Percentiles rank a stretch among this genome's conserved stretches.
These are phyloP conservation scores for Oryza meridionalis DNA, from an alignment of 176 grass and related monocot genomes.

Conservation along the genomic window DNA sequence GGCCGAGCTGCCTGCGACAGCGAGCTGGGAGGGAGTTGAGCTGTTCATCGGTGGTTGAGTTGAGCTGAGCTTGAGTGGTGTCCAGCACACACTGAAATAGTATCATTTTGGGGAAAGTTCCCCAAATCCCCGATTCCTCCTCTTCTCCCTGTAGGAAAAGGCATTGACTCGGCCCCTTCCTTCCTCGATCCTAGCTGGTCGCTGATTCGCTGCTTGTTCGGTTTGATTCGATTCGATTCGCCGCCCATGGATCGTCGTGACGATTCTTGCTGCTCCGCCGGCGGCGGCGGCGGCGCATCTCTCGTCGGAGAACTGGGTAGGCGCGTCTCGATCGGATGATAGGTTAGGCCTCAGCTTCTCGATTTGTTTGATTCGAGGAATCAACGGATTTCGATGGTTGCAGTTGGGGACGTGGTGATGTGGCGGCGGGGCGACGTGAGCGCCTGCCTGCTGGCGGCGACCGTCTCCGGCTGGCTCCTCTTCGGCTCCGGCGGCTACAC, in stretches of 20 bases:
- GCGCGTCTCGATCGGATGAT: not conserved
- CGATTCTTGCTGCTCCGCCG: no score
- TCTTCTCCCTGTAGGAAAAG: not conserved
- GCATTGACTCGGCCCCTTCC: not conserved
- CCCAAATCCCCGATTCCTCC: not conserved
- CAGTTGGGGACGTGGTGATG: slow-evolving; percentile 75
- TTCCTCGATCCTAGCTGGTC: not conserved
- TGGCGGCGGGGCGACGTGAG: slow-evolving; percentile 66
- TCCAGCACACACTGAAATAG: not conserved
- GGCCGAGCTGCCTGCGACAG: not conserved
- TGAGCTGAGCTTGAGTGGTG: no score
- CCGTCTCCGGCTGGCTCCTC: slow-evolving; percentile 60
- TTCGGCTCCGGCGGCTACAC: slow-evolving; percentile 53
- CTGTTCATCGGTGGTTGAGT: not conserved
- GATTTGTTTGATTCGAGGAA: no score
- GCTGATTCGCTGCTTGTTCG: not conserved
- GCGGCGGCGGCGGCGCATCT: not conserved
- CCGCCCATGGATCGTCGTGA: not conserved
- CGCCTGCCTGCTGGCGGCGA: slow-evolving; percentile 44
- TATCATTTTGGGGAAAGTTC: not conserved
- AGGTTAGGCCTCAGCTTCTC: not conserved
- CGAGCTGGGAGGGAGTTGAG: no score
- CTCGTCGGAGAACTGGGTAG: not conserved
- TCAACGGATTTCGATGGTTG: no score
- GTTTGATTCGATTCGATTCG: not conserved